Base-by-base conservation (phyloP, 768 basidiomycete species). In the Lyophyllum decastes region DNA sequence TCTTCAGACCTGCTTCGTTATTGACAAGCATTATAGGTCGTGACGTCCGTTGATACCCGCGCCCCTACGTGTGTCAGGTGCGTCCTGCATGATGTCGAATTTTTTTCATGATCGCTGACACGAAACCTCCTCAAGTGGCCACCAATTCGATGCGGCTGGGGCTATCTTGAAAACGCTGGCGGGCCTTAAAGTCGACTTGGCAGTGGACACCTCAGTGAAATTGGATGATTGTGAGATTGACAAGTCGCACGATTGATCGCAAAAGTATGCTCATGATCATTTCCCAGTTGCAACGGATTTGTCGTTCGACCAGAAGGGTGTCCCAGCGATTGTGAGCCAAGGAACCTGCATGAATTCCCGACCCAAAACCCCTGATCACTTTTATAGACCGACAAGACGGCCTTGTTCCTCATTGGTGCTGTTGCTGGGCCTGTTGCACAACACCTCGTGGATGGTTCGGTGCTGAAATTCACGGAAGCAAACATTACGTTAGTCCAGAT, bases 401-500 rank as follows among this genome's bases (percentile, higher is more conserved):
- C 79, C 0, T 70, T 91, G 24, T 88, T 82, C 70, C 76, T 90
- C 49, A 85, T 90, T 40, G 86, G 87, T n/a, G 86, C 82, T 3
- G 86, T 90, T 27, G 85, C 87, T 41, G 84, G 79, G 17, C 86
- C 88, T 14, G 73, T 87, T 26, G 81, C 85, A 2, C 89, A 89
- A 68, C 74, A 78, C 61, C 77, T 91, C 16, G 88, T 90, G 24
- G 79, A 85, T 47, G 76, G 75, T 19, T 77, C 88, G 0, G 60
- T 74, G 5, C 66, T 90, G 49, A 72, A 74, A 8, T 90, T 89
- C 67, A 76, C 65, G 27, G 73, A 76, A 45, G 89, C 84, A 2
- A 82, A 84, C 54, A 86, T 90, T 63, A 82, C 79, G 81, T 82
- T 65, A 2, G 76, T 70, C 12, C 41, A 14, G 19, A 19, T 38